Evolutionary conservation across 768 basidiomycete species (phyloP), one percentile per base, ranked within the genome.

Genomic region (Panaeolus cyanescens): DNA sequence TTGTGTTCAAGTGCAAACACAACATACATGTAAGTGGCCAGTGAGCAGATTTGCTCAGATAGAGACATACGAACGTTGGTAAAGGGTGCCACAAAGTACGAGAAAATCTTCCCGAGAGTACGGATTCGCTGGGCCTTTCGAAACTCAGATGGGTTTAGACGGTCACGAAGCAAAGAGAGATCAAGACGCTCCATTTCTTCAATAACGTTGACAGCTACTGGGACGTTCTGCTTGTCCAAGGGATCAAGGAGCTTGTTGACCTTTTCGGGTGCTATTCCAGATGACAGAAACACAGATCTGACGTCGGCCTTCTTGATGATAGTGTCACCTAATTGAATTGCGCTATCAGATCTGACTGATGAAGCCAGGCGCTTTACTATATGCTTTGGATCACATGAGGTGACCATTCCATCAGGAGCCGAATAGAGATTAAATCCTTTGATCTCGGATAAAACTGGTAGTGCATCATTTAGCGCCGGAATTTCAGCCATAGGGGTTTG

Each of bases 181-280:
- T 53, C 13, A 2, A 64, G 54, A 6, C 62, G 30, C 20, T 32
- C 30, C 8, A 70, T 34, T 12, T 19, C 37, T 54, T 74, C 65
- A 1, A 71, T 56, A 8, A 74, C 40, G 5, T 59, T 60, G 19
- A 65, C 67, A 0, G 67, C 67, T 9, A 69, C 64, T 2, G 61
- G 61, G 5, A 76, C 73, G 59, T 76, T 72, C 53, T 77, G 74
- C n/a, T 71, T 70, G 50, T 75, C 75, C 15, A 70, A 64, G 1
- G 73, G 72, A 53, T 71, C 65, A 15, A 77, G 65, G 0, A 73
- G 32, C 1, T 42, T 17, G 19, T 58, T 36, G 7, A 66, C 59
- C 10, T 59, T 60, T 4, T 54, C 54, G 2, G 12, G 15, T 2
- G 59, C 31, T 15, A 66, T 55, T 20, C 61, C 66, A 28, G 20